These are phyloP conservation scores for Plasmopara viticola DNA, from an alignment of 352 stramenopile species.

Conservation along the genomic window DNA sequence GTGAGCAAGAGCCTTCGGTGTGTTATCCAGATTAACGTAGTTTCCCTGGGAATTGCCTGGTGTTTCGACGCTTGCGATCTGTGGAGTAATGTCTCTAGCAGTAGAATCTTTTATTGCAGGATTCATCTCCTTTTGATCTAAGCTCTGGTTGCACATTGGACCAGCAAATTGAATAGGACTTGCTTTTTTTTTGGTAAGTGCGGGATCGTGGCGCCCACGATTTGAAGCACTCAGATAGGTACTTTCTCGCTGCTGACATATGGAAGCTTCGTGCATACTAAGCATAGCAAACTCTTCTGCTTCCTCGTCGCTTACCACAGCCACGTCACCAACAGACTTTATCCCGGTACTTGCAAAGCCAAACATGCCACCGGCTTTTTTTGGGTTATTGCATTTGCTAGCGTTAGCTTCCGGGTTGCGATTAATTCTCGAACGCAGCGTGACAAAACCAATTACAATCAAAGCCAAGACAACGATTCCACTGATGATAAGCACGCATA, in stretches of 20 bases:
- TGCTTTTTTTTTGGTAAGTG: slow-evolving; percentile 21
- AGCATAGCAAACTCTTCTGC: slow-evolving; percentile 80
- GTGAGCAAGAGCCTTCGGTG: slow-evolving; percentile 16
- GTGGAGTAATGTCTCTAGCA: slow-evolving; percentile 22
- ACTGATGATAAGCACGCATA: slow-evolving; percentile 64
- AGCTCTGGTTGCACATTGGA: slow-evolving; percentile 37
- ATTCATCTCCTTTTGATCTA: slow-evolving; percentile 32
- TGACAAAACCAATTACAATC: slow-evolving; percentile 56
- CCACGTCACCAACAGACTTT: slow-evolving; percentile 20
- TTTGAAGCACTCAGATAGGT: slow-evolving; percentile 46
- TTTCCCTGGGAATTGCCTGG: slow-evolving; percentile 18
- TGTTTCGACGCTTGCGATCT: slow-evolving; percentile 27
- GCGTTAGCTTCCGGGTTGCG: slow-evolving; percentile 17
- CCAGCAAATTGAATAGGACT: slow-evolving; percentile 46
- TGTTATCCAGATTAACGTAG: slow-evolving; percentile 29
- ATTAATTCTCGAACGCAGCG: slow-evolving; percentile 42
- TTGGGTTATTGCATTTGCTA: slow-evolving; percentile 19
- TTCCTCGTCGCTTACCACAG: slow-evolving; percentile 28
- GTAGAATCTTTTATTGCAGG: slow-evolving; percentile 15
- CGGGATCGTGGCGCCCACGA: slow-evolving; percentile 18
- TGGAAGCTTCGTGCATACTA: slow-evolving; percentile 58
- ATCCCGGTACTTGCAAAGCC: slow-evolving; percentile 24
- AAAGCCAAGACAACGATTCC: slow-evolving; percentile 63
- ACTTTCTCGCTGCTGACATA: slow-evolving; percentile 38
- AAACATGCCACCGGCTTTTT: slow-evolving; percentile 27